Evolutionary conservation across 73 alveolate genomes (phyloP).

Genomic region (Uronychia binucleata): DNA sequence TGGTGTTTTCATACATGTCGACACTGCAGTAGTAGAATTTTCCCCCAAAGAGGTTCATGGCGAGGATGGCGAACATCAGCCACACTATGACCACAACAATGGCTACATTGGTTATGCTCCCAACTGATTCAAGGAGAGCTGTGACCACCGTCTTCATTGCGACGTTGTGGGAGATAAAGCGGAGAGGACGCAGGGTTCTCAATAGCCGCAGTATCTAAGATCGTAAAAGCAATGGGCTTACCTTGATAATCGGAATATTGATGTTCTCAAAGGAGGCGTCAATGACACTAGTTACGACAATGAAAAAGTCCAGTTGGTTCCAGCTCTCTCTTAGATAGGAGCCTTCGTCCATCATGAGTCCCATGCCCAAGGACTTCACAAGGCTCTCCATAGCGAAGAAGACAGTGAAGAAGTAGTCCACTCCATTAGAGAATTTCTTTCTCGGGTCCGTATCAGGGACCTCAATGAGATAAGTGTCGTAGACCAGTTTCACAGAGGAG

Average conservation of each 20-base stretch:
- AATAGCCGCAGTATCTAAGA: slow-evolving; percentile 90
- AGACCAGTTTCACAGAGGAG: slow-evolving; percentile 41
- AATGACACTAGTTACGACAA: slow-evolving; percentile 84
- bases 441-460: background rate
- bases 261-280: slow-evolving; percentile 77
- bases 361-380: slow-evolving; percentile 75
- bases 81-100: slow-evolving; percentile 77
- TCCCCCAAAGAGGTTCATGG: slow-evolving; percentile 45
- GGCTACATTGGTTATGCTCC: slow-evolving; percentile 74
- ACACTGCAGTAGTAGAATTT: slow-evolving; percentile 43
- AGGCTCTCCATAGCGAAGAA: slow-evolving; percentile 76
- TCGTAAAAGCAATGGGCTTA: too few relatives aligned
- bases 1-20: slow-evolving; percentile 47
- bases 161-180: slow-evolving; percentile 90
- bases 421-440: slow-evolving; percentile 5
- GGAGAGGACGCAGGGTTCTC: slow-evolving; percentile 91
- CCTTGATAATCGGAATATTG: slow-evolving; percentile 64
- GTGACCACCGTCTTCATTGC: slow-evolving; percentile 87
- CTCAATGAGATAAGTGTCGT: slow-evolving; percentile 32
- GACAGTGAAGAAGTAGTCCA: slow-evolving; percentile 58
- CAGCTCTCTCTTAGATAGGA: slow-evolving; percentile 90
- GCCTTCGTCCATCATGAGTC: slow-evolving; percentile 79
- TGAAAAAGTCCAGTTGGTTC: slow-evolving; percentile 92
- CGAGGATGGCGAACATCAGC: slow-evolving; percentile 67
- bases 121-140: slow-evolving; percentile 81